Evolutionary conservation across 441 rosid genomes (phyloP).

Genomic region (Biscutella auriculata): DNA sequence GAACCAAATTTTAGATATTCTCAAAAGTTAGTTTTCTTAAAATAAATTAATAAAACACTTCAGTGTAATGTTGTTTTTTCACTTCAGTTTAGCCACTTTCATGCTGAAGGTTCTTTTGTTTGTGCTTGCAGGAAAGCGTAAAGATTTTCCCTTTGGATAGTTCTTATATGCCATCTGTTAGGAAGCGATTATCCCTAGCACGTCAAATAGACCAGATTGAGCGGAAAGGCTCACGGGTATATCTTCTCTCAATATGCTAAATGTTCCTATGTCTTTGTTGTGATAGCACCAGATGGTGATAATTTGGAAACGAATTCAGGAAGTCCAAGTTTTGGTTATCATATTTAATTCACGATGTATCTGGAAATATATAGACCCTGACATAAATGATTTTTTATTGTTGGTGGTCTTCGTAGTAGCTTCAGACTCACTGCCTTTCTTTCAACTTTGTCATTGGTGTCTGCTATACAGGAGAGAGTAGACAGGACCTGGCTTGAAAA

Average conservation of each 20-base stretch:
- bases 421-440: not conserved
- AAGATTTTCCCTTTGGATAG: slow-evolving; percentile 73
- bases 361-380: not conserved
- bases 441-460: not conserved
- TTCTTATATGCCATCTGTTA: slow-evolving; percentile 85
- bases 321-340: not conserved
- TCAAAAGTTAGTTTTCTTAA: not conserved
- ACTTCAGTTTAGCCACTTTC: slow-evolving; percentile 1
- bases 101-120: slow-evolving; percentile 20
- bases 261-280: slow-evolving; percentile 1
- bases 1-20: not conserved
- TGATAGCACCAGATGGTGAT: not conserved
- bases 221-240: slow-evolving; percentile 78
- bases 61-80: not conserved
- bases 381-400: not conserved
- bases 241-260: not conserved
- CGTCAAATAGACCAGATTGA: slow-evolving; percentile 78
- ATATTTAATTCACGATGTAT: not conserved
- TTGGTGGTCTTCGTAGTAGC: not conserved
- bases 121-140: slow-evolving; percentile 55
- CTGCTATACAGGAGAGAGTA: slow-evolving; percentile 56
- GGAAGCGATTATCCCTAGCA: slow-evolving; percentile 74
- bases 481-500: slow-evolving; percentile 72
- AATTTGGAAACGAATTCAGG: not conserved
- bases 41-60: not conserved